phyloP scores from a whole-genome alignment of 495 filamentous ascomycete genomes.

The Penicillium lividum region DNA sequence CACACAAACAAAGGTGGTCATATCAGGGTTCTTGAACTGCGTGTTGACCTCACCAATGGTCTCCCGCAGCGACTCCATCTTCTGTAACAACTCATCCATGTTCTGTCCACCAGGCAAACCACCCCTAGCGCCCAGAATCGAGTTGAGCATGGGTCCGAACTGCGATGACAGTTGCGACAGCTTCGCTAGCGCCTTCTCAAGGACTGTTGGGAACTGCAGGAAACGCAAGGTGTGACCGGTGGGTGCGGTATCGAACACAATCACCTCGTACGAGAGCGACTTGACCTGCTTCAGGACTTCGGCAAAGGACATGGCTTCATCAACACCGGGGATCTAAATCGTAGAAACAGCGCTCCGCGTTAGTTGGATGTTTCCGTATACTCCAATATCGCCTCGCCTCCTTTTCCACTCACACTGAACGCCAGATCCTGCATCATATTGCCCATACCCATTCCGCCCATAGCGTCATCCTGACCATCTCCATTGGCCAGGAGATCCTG shows the following conservation, averaged over 20 bases:
- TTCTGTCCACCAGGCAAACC: constrained; percentile 90
- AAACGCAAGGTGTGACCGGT: constrained; percentile 99
- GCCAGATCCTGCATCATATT: constrained; percentile 76
- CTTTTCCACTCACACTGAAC: constrained; percentile 59
- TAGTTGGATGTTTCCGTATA: neutral
- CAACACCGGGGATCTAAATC: constrained; percentile 88
- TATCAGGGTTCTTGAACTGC: constrained; percentile 94
- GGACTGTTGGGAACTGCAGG: constrained; percentile 95
- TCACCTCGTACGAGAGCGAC: constrained; percentile 96
- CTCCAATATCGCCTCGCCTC: neutral
- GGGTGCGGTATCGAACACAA: constrained; percentile 98
- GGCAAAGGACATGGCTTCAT: constrained; percentile 99
- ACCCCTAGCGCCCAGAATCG: constrained; percentile 78
- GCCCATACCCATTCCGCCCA: constrained; percentile 65
- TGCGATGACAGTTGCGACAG: constrained; percentile 90
- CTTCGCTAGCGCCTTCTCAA: constrained; percentile 97
- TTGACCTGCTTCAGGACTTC: constrained; percentile 99
- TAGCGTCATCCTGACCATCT: constrained; percentile 71
- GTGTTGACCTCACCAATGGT: constrained; percentile 95
- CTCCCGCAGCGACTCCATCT: constrained; percentile 87
- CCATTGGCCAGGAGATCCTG: constrained; percentile 87
- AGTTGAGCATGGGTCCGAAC: constrained; percentile 95
- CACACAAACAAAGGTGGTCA: constrained; percentile 98
- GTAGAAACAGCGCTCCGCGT: neutral
- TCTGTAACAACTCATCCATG: constrained; percentile 85